These are phyloP conservation scores for Pisolithus marmoratus DNA, from an alignment of 768 basidiomycete genomes.

Conservation along the genomic window DNA sequence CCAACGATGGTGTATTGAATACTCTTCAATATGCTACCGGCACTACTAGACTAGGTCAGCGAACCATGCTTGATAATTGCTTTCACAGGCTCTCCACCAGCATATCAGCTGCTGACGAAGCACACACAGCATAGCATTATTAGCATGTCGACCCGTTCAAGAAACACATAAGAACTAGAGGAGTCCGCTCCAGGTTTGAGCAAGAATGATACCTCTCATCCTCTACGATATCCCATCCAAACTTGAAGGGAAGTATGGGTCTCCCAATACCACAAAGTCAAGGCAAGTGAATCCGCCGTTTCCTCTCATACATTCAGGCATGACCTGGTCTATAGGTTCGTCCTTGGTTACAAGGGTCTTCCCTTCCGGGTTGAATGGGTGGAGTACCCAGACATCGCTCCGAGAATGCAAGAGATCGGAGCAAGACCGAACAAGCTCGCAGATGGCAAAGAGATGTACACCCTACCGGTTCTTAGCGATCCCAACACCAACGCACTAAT, in stretches of 20 bases:
- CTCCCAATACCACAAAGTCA: not conserved
- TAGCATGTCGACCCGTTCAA: no score
- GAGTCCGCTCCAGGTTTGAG: no score
- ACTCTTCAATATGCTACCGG: no score
- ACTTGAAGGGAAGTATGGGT: not conserved
- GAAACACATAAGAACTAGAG: no score
- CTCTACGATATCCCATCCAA: no score
- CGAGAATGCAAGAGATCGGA: slow-evolving; percentile 61
- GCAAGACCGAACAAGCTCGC: not conserved
- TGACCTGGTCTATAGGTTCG: not conserved
- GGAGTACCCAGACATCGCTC: slow-evolving; percentile 75
- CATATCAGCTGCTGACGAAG: no score
- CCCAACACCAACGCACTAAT: slow-evolving; percentile 4
- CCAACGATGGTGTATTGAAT: no score
- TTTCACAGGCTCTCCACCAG: no score
- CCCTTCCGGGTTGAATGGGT: slow-evolving; percentile 45
- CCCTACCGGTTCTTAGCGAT: slow-evolving; percentile 6
- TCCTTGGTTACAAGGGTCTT: not conserved
- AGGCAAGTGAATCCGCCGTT: not conserved
- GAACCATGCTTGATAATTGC: no score
- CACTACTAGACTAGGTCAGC: no score
- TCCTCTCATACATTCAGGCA: not conserved
- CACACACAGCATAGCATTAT: no score
- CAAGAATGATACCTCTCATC: no score
- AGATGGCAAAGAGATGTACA: not conserved